These are phyloP conservation scores for Penicillium parvum DNA, from an alignment of 495 filamentous ascomycete genomes.

Conservation along the genomic window DNA sequence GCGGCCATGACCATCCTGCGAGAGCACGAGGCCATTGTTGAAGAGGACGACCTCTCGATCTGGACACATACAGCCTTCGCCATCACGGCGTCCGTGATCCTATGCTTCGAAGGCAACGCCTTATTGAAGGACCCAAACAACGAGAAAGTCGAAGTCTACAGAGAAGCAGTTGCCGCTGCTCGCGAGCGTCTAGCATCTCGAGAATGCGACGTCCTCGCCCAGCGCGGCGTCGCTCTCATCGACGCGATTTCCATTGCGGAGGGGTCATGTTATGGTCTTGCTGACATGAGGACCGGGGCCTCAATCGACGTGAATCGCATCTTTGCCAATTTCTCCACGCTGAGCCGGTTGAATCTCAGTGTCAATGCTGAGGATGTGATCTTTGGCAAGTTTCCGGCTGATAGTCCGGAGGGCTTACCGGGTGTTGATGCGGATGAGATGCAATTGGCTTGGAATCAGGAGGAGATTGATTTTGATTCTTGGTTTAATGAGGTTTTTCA, in stretches of 20 bases:
- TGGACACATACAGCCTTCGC: constrained; percentile 33
- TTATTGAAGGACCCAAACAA: constrained; percentile 10
- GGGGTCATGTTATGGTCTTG: constrained; percentile 1
- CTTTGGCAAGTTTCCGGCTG: constrained; percentile 10
- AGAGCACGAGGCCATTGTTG: constrained; percentile 31
- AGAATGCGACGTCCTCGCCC: constrained; percentile 22
- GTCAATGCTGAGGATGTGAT: constrained; percentile 15
- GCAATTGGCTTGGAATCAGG: constrained; percentile 21
- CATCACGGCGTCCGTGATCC: constrained; percentile 29
- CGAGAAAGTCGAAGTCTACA: constrained; percentile 17
- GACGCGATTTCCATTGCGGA: constrained; percentile 27
- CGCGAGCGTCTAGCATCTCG: constrained; percentile 23
- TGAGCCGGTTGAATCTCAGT: constrained; percentile 18
- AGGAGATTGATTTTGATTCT: constrained; percentile 27
- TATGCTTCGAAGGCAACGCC: constrained; percentile 29
- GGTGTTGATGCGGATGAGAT: constrained; percentile 20
- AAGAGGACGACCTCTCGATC: constrained; percentile 27
- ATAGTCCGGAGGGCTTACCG: constrained; percentile 13
- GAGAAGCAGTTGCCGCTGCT: constrained; percentile 20
- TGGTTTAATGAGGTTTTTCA: constrained; percentile 31
- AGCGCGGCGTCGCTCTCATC: constrained; percentile 30
- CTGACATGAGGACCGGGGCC: constrained; percentile 2
- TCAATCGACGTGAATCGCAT: constrained; percentile 25
- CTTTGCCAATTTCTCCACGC: constrained; percentile 22
- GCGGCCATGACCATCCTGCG: constrained; percentile 46